These are phyloP conservation scores for Blastocystis sp. DNA, from an alignment of 352 stramenopile genomes.

Conservation along the genomic window DNA sequence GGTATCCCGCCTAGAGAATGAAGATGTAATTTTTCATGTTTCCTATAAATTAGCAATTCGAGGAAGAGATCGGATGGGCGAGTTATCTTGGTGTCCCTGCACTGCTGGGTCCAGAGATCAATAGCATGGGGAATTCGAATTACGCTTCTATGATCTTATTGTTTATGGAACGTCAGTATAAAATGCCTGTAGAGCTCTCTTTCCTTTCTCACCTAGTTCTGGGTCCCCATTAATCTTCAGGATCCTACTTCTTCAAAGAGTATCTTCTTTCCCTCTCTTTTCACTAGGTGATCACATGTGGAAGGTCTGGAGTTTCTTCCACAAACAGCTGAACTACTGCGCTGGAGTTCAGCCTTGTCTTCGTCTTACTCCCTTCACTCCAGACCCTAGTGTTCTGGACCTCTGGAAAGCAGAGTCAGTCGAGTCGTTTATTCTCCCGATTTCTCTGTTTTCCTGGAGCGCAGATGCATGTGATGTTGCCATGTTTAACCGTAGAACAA, in stretches of 20 bases:
- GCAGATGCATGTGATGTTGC: slow-evolving; percentile 86
- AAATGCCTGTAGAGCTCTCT: slow-evolving; percentile 78
- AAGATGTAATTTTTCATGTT: slow-evolving; percentile 63
- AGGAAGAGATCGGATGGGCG: slow-evolving; percentile 86
- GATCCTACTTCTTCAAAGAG: background rate
- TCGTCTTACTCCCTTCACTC: background rate
- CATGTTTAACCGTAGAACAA: slow-evolving; percentile 63
- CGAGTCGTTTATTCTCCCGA: background rate
- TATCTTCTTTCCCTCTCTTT: slow-evolving; percentile 78
- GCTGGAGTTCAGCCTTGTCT: slow-evolving; percentile 2
- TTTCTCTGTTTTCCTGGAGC: background rate
- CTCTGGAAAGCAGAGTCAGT: slow-evolving; percentile 12
- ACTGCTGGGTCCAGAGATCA: slow-evolving; percentile 79
- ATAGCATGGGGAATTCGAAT: slow-evolving; percentile 69
- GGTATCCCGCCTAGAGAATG: slow-evolving; percentile 67
- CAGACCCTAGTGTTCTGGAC: background rate
- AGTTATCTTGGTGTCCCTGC: slow-evolving; percentile 86
- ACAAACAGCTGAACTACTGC: background rate
- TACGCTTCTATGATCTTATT: slow-evolving; percentile 75
- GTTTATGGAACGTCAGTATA: slow-evolving; percentile 72
- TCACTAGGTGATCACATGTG: background rate
- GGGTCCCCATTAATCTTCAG: slow-evolving; percentile 18
- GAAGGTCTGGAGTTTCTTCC: slow-evolving; percentile 12
- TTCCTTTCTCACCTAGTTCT: slow-evolving; percentile 66
- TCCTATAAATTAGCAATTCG: slow-evolving; percentile 66